Evolutionary conservation across 768 basidiomycete species (phyloP).

Genomic region (Sporobolomyces roseus): DNA sequence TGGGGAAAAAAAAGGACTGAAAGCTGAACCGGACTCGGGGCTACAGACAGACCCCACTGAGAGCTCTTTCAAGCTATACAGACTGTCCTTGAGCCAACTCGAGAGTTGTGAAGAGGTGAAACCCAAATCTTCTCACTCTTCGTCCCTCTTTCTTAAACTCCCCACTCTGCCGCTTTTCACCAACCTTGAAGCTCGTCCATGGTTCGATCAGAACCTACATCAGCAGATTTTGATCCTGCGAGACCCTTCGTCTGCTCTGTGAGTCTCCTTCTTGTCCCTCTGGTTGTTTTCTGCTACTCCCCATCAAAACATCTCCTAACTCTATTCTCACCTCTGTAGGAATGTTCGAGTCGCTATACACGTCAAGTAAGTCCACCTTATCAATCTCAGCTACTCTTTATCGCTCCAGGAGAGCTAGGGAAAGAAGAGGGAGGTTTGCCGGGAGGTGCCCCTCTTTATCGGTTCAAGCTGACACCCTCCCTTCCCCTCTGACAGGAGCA

Average conservation of each 20-base stretch:
- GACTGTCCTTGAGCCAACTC: no score
- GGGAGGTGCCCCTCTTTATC: conserved; percentile 19
- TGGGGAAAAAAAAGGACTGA: background rate
- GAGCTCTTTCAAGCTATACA: no score
- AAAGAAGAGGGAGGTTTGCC: background rate
- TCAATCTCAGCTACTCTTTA: no score
- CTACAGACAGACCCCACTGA: no score
- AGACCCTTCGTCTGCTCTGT: conserved; percentile 18
- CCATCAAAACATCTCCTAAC: background rate
- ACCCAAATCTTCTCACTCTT: background rate
- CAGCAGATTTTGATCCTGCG: conserved; percentile 14
- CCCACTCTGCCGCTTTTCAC: background rate
- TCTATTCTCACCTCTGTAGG: background rate
- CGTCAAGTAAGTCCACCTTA: conserved; percentile 10
- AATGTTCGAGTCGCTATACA: conserved; percentile 18
- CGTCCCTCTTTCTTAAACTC: background rate
- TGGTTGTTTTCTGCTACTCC: background rate
- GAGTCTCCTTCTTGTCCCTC: background rate
- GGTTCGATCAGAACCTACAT: conserved; percentile 14
- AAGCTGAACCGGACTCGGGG: background rate
- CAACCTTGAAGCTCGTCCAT: background rate
- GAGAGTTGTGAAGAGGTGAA: no score
- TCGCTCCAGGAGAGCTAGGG: background rate
- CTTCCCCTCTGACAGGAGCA: background rate
- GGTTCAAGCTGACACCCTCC: conserved; percentile 5